Conservation (phyloP, 441 rosid genomes). For the Erodium texanum region DNA sequence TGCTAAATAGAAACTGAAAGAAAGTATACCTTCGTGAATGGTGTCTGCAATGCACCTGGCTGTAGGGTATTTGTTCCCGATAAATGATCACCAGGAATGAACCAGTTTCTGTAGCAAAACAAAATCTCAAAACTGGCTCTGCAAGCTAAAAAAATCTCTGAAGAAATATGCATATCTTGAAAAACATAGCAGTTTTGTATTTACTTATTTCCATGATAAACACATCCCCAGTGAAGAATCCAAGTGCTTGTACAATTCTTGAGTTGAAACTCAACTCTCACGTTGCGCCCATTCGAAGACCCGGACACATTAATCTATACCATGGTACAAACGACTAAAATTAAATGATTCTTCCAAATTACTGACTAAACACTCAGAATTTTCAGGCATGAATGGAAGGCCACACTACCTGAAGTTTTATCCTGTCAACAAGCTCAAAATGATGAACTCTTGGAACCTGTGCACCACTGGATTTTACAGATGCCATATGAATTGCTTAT, state of each 20-base stretch:
- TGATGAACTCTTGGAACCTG: constrained; percentile 26
- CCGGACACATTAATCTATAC: constrained; percentile 43
- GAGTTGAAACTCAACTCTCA: constrained; percentile 54
- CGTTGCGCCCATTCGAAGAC: constrained; percentile 34
- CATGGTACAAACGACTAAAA: constrained; percentile 4
- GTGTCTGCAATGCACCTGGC: constrained; percentile 58
- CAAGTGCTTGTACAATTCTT: constrained; percentile 46
- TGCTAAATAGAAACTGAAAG: constrained; percentile 5
- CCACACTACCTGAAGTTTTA: constrained; percentile 46
- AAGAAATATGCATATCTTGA: background rate
- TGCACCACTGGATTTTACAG: constrained; percentile 21
- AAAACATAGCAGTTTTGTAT: constrained; percentile 16
- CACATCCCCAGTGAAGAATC: constrained; percentile 64
- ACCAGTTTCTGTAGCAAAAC: constrained; percentile 41
- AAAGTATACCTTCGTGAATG: constrained; percentile 36
- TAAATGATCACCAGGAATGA: constrained; percentile 37
- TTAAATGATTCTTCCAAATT: constrained; percentile 11
- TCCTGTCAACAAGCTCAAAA: constrained; percentile 55
- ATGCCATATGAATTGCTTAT: constrained; percentile 36
- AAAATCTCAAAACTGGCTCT: constrained; percentile 11
- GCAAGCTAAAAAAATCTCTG: constrained; percentile 3
- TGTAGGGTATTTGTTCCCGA: constrained; percentile 20
- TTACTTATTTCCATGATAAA: constrained; percentile 46
- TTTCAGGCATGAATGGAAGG: constrained; percentile 10
- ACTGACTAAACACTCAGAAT: background rate